These are phyloP conservation scores for Fomitopsis betulina DNA, from an alignment of 1,284 basidiomycete genomes.

Conservation along the genomic window DNA sequence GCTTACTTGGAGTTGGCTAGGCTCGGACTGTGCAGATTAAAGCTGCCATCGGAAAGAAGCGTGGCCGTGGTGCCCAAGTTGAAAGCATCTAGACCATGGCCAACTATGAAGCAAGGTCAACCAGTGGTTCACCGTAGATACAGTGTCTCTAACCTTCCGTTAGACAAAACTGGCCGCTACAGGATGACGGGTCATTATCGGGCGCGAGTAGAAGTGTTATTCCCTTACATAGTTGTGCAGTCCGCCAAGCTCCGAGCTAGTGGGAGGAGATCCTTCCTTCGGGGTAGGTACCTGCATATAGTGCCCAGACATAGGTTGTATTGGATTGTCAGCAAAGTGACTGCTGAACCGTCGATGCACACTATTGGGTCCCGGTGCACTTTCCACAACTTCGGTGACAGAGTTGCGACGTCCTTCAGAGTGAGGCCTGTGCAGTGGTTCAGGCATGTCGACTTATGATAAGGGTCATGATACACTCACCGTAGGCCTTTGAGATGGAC, in stretches of 20 bases:
- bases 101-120: conserved; percentile 10
- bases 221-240: conserved; percentile 22
- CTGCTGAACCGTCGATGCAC: conserved; percentile 32
- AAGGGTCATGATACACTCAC: background rate
- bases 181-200: too few species aligned
- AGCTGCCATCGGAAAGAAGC: conserved; percentile 23
- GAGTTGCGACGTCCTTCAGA: conserved; percentile 28
- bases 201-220: conserved; percentile 1
- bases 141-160: conserved; percentile 20
- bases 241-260: conserved; percentile 15
- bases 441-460: background rate
- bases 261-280: conserved; percentile 19
- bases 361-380: conserved; percentile 34
- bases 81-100: conserved; percentile 32
- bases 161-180: conserved; percentile 29
- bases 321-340: conserved; percentile 36
- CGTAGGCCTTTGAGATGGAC: background rate
- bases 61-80: conserved; percentile 33
- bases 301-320: conserved; percentile 38
- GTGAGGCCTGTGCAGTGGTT: conserved; percentile 22
- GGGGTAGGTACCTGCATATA: conserved; percentile 18
- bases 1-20: conserved; percentile 16
- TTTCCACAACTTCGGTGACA: conserved; percentile 35
- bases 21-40: conserved; percentile 27
- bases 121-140: too few species aligned